Conservation (phyloP, 257 asterid genomes). For the Agastache rugosa region DNA sequence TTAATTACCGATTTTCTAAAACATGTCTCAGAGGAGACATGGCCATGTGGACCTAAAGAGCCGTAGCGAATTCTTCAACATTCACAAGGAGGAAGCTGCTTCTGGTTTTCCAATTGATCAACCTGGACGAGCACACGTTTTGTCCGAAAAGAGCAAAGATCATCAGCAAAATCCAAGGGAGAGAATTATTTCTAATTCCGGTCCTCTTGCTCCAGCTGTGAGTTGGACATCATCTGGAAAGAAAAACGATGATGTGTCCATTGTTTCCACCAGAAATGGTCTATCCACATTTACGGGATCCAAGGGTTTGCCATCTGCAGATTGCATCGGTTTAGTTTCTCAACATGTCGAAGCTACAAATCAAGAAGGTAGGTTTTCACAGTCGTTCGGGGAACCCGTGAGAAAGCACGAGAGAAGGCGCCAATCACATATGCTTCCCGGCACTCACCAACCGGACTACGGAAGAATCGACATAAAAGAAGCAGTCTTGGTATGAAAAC, state of each 20-base stretch:
- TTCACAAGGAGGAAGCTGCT: constrained; percentile 46
- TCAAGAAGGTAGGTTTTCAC: constrained; percentile 49
- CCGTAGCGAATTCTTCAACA: constrained; percentile 49
- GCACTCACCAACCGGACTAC: constrained; percentile 50
- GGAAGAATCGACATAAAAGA: constrained; percentile 54
- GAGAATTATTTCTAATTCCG: constrained; percentile 58
- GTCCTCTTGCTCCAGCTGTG: constrained; percentile 67
- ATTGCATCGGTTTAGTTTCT: constrained; percentile 38
- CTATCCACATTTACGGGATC: constrained; percentile 54
- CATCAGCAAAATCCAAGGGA: constrained; percentile 40
- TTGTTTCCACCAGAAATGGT: constrained; percentile 41
- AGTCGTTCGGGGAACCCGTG: constrained; percentile 49
- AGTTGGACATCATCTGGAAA: constrained; percentile 53
- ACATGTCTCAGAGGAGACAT: constrained; percentile 59
- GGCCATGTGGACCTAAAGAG: constrained; percentile 53
- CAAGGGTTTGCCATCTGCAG: constrained; percentile 55
- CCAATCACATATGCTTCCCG: constrained; percentile 40
- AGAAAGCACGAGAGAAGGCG: constrained; percentile 52
- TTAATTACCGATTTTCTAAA: constrained; percentile 3
- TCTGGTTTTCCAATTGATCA: constrained; percentile 47
- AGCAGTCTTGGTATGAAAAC: constrained; percentile 43
- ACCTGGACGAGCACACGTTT: constrained; percentile 40
- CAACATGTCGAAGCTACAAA: constrained; percentile 41
- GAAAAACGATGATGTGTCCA: constrained; percentile 42
- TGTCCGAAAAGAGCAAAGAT: constrained; percentile 48